These are phyloP conservation scores for Colletotrichum sp. DNA, from an alignment of 2,329 filamentous ascomycete species.

Conservation along the genomic window DNA sequence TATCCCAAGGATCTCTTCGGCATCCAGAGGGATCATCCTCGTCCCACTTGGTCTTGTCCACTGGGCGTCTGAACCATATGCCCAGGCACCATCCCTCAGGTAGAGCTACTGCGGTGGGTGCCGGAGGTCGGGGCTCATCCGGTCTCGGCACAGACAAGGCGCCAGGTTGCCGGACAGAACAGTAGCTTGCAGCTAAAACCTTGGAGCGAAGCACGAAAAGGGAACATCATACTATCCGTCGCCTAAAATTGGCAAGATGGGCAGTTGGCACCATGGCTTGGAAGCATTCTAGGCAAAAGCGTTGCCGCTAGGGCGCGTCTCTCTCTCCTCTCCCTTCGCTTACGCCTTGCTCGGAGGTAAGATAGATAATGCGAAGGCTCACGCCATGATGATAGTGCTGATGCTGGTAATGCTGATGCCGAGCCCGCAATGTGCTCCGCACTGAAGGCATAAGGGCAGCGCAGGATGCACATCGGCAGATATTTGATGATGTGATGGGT, in stretches of 20 bases:
- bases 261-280: background rate
- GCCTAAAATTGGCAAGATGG: background rate
- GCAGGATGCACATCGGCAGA: background rate
- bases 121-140: constrained; percentile 12
- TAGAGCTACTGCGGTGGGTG: background rate
- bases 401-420: background rate
- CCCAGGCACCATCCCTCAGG: constrained; percentile 14
- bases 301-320: background rate
- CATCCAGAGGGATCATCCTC: background rate
- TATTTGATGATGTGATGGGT: background rate
- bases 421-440: background rate
- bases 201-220: background rate
- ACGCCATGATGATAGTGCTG: background rate
- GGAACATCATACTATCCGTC: background rate
- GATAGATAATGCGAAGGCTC: background rate
- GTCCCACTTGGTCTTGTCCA: background rate
- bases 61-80: constrained; percentile 9
- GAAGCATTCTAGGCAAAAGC: constrained; percentile 1
- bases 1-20: background rate
- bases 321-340: background rate
- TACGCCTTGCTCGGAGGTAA: background rate
- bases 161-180: constrained; percentile 8
- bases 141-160: constrained; percentile 16
- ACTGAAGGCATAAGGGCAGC: background rate
- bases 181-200: constrained; percentile 18